phyloP scores from a whole-genome alignment of 176 grass and related monocot genomes.

The Areca catechu region DNA sequence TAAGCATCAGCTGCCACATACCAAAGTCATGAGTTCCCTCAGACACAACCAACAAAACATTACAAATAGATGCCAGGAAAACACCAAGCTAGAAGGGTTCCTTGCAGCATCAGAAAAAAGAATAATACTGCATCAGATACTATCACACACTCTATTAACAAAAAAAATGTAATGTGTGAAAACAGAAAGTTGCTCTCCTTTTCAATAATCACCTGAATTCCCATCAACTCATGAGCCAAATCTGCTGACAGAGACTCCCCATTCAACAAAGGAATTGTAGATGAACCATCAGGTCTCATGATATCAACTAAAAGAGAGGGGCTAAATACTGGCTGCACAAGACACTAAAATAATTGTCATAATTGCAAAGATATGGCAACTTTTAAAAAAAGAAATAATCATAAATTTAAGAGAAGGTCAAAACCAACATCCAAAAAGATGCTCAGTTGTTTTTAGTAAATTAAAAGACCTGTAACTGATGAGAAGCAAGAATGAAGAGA shows the following conservation, averaged over 20 bases:
- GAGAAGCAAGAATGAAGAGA: too few species aligned
- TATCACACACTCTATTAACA: not conserved
- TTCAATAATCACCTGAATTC: conserved; percentile 69
- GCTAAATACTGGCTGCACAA: conserved; percentile 77
- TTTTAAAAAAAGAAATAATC: too few species aligned
- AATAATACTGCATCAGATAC: conserved; percentile 38
- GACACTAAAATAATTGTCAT: not conserved
- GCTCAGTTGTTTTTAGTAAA: too few species aligned
- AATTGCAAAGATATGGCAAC: too few species aligned
- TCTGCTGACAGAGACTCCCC: conserved; percentile 71
- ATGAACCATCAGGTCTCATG: conserved; percentile 84
- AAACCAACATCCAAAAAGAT: too few species aligned
- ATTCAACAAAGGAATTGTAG: conserved; percentile 54
- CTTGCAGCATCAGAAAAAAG: conserved; percentile 52
- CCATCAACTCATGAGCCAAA: conserved; percentile 84
- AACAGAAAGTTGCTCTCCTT: conserved; percentile 4
- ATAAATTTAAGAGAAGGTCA: too few species aligned
- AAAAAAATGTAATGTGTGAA: conserved; percentile 7
- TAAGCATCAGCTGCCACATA: conserved; percentile 93
- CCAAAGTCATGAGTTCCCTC: conserved; percentile 62
- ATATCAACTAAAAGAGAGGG: conserved; percentile 76
- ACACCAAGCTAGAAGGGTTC: conserved; percentile 83
- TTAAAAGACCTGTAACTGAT: too few species aligned
- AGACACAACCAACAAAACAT: conserved; percentile 74
- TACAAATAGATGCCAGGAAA: conserved; percentile 93